These are phyloP conservation scores for Candida boidinii DNA, from an alignment of 805 yeast genomes.

Conservation along the genomic window DNA sequence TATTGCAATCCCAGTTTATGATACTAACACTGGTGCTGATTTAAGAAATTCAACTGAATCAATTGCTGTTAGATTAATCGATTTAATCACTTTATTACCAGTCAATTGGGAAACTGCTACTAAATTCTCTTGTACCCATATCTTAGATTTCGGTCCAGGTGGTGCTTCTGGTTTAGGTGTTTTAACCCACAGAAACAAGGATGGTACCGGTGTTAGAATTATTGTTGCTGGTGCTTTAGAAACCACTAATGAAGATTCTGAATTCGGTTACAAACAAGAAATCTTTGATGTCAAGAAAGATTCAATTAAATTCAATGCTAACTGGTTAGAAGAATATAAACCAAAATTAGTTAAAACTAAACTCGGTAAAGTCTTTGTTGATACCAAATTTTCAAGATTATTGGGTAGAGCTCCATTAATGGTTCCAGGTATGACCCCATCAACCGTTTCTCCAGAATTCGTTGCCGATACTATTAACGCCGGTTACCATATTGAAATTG, in stretches of 20 bases:
- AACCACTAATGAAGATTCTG: slow-evolving; percentile 57
- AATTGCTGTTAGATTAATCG: slow-evolving; percentile 60
- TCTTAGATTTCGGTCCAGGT: slow-evolving; percentile 98
- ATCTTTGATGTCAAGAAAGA: slow-evolving; percentile 62
- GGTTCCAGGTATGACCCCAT: slow-evolving; percentile 99
- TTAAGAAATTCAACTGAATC: slow-evolving; percentile 49
- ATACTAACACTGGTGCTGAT: slow-evolving; percentile 80
- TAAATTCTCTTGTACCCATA: slow-evolving; percentile 71
- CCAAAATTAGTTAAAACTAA: slow-evolving; percentile 78
- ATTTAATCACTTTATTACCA: slow-evolving; percentile 79
- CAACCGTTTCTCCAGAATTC: slow-evolving; percentile 90
- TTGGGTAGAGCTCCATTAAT: slow-evolving; percentile 92
- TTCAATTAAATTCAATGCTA: slow-evolving; percentile 71
- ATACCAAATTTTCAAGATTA: slow-evolving; percentile 88
- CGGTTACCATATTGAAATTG: slow-evolving; percentile 95
- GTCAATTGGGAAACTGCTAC: slow-evolving; percentile 96
- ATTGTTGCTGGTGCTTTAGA: slow-evolving; percentile 91
- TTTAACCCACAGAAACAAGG: slow-evolving; percentile 94
- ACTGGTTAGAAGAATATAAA: slow-evolving; percentile 85
- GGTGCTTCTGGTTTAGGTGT: slow-evolving; percentile 96
- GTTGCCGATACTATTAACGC: slow-evolving; percentile 92
- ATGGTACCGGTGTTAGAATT: slow-evolving; percentile 95
- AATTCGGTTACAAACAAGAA: slow-evolving; percentile 94
- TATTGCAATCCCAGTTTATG: slow-evolving; percentile 80
- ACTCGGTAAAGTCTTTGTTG: slow-evolving; percentile 71